Evolutionary conservation across 345 rosid species (phyloP).

Genomic region (Pistacia integerrima): DNA sequence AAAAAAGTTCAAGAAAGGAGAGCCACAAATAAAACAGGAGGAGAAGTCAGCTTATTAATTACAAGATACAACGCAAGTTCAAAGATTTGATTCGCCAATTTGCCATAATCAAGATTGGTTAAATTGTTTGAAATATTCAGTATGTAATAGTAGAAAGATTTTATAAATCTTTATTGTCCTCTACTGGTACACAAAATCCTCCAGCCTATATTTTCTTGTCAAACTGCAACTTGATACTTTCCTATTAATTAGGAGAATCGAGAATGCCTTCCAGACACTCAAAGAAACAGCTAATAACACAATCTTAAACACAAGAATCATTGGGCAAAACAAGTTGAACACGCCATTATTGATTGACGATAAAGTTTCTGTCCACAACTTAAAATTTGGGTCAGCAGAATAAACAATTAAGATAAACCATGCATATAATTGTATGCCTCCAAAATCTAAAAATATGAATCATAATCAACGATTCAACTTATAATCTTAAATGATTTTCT

Average conservation of each 20-base stretch:
- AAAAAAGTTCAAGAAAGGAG: too few relatives aligned
- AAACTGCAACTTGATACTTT: slow-evolving; percentile 2
- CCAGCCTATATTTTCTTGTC: not conserved
- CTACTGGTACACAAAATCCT: slow-evolving; percentile 3
- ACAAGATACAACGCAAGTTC: not conserved
- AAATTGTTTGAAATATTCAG: not conserved
- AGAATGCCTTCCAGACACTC: not conserved
- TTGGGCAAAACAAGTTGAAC: not conserved
- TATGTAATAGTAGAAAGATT: slow-evolving; percentile 2
- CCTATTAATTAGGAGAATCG: not conserved
- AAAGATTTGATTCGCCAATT: slow-evolving; percentile 10
- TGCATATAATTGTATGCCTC: not conserved
- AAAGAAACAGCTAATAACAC: not conserved
- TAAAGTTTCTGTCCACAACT: not conserved
- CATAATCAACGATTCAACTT: not conserved
- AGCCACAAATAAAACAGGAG: too few relatives aligned
- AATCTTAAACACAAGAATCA: slow-evolving; percentile 1
- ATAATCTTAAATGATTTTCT: slow-evolving; percentile 6
- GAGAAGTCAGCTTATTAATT: not conserved
- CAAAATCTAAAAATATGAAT: not conserved
- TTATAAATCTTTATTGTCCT: slow-evolving; percentile 3
- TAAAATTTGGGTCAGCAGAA: not conserved
- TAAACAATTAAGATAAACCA: not conserved
- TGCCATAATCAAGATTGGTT: not conserved
- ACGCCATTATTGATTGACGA: not conserved